Base-by-base conservation (phyloP, 305 asterid genomes). In the Fraxinus paxiana region DNA sequence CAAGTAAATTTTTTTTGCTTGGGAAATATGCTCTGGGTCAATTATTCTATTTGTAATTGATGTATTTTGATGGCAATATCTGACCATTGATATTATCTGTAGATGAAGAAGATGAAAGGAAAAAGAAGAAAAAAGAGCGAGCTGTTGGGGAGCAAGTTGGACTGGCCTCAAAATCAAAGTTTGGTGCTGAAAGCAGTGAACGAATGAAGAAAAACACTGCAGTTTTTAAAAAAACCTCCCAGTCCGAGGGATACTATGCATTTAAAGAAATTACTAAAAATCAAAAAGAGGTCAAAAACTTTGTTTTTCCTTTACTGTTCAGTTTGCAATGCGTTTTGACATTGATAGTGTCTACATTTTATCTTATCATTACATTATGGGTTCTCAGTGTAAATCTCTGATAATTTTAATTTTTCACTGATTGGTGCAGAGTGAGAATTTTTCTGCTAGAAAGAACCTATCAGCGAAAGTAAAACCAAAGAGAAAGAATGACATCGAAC, bases 61-160 rank as follows among this genome's bases (percentile, higher is more conserved):
- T 15, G 46, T 70, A 30, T 70, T 41, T 35, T n/a, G 37, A 78
- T 20, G 51, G 65, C 31, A 82, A 79, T 2, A 43, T 77, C 80
- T 86, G 74, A 84, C 76, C 35, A 28, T 54, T 15, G 59, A 74
- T 41, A 80, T 79, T 83, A 71, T 88, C 56, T 82, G 85, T 83
- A 96, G 99, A 96, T 86, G 97, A 93, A 33, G 98, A 91, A 80
- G 93, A 91, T 85, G 97, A 92, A 28, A 88, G 92, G 65, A 96
- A 92, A 84, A 91, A 87, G 94, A 96, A 92, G 87, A 94, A 92
- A 88, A 96, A 92, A 86, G 80, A 88, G n/a, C 88, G 82, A 82
- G 86, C 90, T 77, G 85, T 80, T 24, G 86, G 84, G 67, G 90
- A 88, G 83, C 92, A 89, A 85, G 85, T 84, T 83, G 91, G 91